phyloP scores from a whole-genome alignment of 306 rosid species.

The Fagus sylvatica region DNA sequence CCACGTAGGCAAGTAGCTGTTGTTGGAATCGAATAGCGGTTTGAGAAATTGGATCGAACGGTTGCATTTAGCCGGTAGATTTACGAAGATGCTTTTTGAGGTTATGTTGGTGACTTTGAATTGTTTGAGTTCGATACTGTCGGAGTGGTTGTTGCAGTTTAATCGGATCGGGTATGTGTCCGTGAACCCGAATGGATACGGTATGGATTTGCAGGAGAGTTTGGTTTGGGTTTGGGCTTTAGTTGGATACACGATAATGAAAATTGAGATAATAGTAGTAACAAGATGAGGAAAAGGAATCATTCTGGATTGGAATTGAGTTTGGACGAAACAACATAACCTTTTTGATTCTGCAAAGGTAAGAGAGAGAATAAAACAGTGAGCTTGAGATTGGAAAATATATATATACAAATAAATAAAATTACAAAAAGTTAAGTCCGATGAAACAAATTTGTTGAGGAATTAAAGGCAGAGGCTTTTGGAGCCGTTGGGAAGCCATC shows the following conservation, averaged over 20 bases:
- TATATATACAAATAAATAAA: background rate
- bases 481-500: slow-evolving; percentile 70
- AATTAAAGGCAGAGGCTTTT: slow-evolving; percentile 36
- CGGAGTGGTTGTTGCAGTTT: slow-evolving; percentile 15
- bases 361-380: background rate
- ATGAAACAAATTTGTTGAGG: slow-evolving; percentile 19
- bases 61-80: slow-evolving; percentile 51
- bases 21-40: slow-evolving; percentile 20
- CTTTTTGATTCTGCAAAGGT: slow-evolving; percentile 22
- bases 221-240: slow-evolving; percentile 21
- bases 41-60: slow-evolving; percentile 34
- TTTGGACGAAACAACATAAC: slow-evolving; percentile 33
- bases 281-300: background rate
- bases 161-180: slow-evolving; percentile 38
- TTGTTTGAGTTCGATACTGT: slow-evolving; percentile 22
- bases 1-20: slow-evolving; percentile 39
- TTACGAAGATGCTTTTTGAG: slow-evolving; percentile 41
- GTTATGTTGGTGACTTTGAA: slow-evolving; percentile 55
- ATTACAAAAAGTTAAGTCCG: background rate
- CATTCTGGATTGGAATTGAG: slow-evolving; percentile 16
- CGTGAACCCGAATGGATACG: slow-evolving; percentile 74
- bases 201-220: slow-evolving; percentile 18
- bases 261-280: slow-evolving; percentile 27
- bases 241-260: slow-evolving; percentile 27
- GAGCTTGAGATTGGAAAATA: slow-evolving; percentile 7